phyloP scores from a whole-genome alignment of 768 basidiomycete species.

The Sarcodon aspratus region DNA sequence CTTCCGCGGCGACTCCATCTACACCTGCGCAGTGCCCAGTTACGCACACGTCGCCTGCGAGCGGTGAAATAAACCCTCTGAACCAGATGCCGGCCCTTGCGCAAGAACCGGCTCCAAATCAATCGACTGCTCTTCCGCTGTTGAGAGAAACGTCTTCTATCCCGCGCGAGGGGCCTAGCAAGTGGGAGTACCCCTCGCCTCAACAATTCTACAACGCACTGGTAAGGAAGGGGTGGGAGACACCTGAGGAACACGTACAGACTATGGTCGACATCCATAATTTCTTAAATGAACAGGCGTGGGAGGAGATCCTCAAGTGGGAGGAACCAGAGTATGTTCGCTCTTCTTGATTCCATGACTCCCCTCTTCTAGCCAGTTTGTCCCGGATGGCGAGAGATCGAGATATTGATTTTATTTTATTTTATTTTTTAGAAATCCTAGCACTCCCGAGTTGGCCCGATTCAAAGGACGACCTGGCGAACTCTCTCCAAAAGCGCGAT shows the following conservation, averaged over 20 bases:
- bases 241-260: constrained; percentile 91
- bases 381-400: too few relatives aligned
- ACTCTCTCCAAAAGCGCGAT: constrained; percentile 86
- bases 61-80: constrained; percentile 40
- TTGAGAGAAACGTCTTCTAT: constrained; percentile 77
- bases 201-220: constrained; percentile 98
- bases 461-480: constrained; percentile 90
- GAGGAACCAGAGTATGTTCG: constrained; percentile 55
- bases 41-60: constrained; percentile 28
- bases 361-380: too few relatives aligned
- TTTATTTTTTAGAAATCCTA: constrained; percentile 36
- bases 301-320: constrained; percentile 92
- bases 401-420: neutral
- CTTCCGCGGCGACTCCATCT: constrained; percentile 2
- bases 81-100: constrained; percentile 88
- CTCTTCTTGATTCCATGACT: neutral
- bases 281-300: constrained; percentile 93
- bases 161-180: constrained; percentile 44
- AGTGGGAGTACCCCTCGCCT: constrained; percentile 95
- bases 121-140: constrained; percentile 53
- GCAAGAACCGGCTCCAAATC: constrained; percentile 50
- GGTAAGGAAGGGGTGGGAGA: constrained; percentile 94
- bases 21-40: constrained; percentile 48
- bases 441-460: constrained; percentile 56
- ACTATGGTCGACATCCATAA: constrained; percentile 99